Base-by-base conservation (phyloP, 176 grass and related monocot species). In the Poa pratensis region DNA sequence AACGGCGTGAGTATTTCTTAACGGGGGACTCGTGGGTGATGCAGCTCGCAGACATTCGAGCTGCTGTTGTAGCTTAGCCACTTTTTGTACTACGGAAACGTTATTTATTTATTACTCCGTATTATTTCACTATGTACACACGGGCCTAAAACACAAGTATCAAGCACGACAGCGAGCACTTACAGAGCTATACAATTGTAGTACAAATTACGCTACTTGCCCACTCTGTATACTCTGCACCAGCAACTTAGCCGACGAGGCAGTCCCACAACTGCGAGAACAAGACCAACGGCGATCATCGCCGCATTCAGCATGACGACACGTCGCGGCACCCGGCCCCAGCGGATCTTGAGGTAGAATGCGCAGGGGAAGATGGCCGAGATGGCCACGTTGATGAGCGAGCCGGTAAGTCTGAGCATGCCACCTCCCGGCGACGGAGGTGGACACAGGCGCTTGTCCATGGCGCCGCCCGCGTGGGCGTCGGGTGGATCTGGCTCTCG, bases 351-450 rank as follows among this genome's bases (percentile, higher is more conserved):
- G 69, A 91, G 84, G 83, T 93, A 96, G 76, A 96, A 96, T 13
- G 79, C 82, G 63, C 89, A 93, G 6, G 91, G 91, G 53, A 93
- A 91, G 52, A 96, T 65, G 50, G 93, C 37, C 1, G 77, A 89
- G 74, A 96, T 90, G 58, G 73, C 45, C 5, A 93, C 77, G 74
- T 91, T 96, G 46, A 96, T 76, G 32, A 96, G 83, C 10, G 94
- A 96, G 2, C 94, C 94, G 1, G 94, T 93, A 28, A 96, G 79
- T 75, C 94, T 93, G 67, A 96, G 91, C 71, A 96, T n/a, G n/a
- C n/a, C n/a, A n/a, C n/a, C n/a, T n/a, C n/a, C n/a, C n/a, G n/a
- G n/a, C n/a, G n/a, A n/a, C n/a, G n/a, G n/a, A n/a, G n/a, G n/a
- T n/a, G n/a, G n/a, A n/a, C n/a, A n/a, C n/a, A n/a, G n/a, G n/a